Evolutionary conservation across 345 rosid species (phyloP).

Genomic region (Salix arbutifolia): DNA sequence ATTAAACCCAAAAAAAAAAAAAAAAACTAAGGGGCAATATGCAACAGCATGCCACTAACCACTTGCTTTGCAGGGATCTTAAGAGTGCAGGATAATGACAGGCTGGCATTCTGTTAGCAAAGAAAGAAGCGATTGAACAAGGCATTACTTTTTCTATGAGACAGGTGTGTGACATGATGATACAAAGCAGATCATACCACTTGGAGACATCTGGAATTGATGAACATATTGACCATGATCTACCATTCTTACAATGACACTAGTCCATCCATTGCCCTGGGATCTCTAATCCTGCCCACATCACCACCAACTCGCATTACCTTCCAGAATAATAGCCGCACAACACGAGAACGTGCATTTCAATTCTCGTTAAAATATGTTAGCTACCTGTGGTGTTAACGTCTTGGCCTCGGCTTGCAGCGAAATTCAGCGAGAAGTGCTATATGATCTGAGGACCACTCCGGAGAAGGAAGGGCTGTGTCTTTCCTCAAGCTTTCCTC

Average conservation of each 20-base stretch:
- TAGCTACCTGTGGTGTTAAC: slow-evolving; percentile 48
- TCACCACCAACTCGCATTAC: neutral
- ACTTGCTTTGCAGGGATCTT: slow-evolving; percentile 27
- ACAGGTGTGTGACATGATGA: slow-evolving; percentile 38
- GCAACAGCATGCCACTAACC: slow-evolving; percentile 34
- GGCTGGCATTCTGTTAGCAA: slow-evolving; percentile 34
- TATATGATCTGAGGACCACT: slow-evolving; percentile 98
- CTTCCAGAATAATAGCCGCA: neutral
- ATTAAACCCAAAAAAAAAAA: slow-evolving; percentile 8
- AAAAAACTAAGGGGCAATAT: slow-evolving; percentile 17
- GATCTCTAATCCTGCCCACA: slow-evolving; percentile 29
- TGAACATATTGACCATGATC: slow-evolving; percentile 33
- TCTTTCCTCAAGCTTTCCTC: slow-evolving; percentile 97
- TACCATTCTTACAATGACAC: slow-evolving; percentile 38
- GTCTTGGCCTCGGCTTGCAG: slow-evolving; percentile 86
- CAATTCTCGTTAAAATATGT: neutral
- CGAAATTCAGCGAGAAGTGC: slow-evolving; percentile 96
- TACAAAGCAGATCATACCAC: slow-evolving; percentile 50
- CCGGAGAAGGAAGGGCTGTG: slow-evolving; percentile 99
- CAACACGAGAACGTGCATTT: neutral
- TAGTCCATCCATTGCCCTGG: slow-evolving; percentile 21
- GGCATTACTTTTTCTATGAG: slow-evolving; percentile 43
- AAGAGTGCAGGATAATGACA: slow-evolving; percentile 24
- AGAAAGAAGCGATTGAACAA: slow-evolving; percentile 13
- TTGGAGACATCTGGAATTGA: slow-evolving; percentile 26